Percentiles rank a stretch among this genome's conserved stretches.
These are phyloP conservation scores for Colletotrichum sublineola DNA, from an alignment of 2,329 filamentous ascomycete genomes.

Conservation along the genomic window DNA sequence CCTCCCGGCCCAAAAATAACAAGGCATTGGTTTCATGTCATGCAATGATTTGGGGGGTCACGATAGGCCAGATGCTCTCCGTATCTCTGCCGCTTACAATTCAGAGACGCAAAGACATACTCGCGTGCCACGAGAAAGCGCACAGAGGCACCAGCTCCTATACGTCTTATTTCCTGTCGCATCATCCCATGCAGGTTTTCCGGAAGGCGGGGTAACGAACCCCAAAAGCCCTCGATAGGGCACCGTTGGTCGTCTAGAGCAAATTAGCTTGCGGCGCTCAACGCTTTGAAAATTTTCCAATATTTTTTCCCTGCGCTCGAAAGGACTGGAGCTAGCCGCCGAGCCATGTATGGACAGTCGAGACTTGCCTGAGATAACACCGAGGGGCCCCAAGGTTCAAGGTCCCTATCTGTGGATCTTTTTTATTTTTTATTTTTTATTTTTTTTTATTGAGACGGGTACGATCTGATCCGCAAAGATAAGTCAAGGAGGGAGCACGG, in stretches of 20 bases:
- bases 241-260: slow-evolving; percentile 8
- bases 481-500: slow-evolving; percentile 31
- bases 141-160: not conserved
- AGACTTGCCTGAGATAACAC: slow-evolving; percentile 37
- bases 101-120: not conserved
- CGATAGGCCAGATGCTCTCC: not conserved
- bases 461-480: slow-evolving; percentile 41
- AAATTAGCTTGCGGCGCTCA: not conserved
- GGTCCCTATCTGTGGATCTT: slow-evolving; percentile 41
- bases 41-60: slow-evolving; percentile 27
- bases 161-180: not conserved
- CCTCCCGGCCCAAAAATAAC: not conserved
- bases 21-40: slow-evolving; percentile 45
- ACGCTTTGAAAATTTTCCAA: not conserved
- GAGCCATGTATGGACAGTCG: slow-evolving; percentile 16
- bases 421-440: not conserved
- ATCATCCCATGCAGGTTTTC: slow-evolving; percentile 17
- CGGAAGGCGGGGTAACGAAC: slow-evolving; percentile 14
- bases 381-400: not conserved
- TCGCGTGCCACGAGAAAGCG: not conserved
- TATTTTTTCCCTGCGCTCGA: not conserved
- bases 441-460: slow-evolving; percentile 4
- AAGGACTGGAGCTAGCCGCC: slow-evolving; percentile 9
- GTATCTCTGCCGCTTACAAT: not conserved
- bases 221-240: not conserved